These are phyloP conservation scores for Clarireedia homoeocarpa DNA, from an alignment of 2,329 filamentous ascomycete species.

Conservation along the genomic window DNA sequence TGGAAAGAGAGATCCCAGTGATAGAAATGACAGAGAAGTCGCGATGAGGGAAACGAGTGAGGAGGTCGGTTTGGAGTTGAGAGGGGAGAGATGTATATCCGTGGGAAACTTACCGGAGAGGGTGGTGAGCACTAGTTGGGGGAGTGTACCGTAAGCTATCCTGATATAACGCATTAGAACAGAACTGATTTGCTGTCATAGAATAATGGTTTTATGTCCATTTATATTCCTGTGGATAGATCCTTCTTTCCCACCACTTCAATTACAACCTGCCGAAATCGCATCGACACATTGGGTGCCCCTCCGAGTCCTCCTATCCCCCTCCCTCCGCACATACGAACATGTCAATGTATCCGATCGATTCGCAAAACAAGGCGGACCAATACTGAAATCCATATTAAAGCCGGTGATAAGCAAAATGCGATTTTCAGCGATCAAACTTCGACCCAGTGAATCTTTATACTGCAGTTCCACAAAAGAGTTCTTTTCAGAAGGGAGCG, in stretches of 20 bases:
- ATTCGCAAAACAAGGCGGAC: conserved; percentile 47
- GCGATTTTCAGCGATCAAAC: conserved; percentile 57
- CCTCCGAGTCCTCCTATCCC: conserved; percentile 50
- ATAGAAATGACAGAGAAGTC: conserved; percentile 52
- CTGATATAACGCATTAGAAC: neutral
- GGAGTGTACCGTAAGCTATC: conserved; percentile 48
- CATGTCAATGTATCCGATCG: conserved; percentile 57
- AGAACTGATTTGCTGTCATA: conserved; percentile 22
- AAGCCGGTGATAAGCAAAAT: conserved; percentile 54
- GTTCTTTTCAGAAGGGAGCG: conserved; percentile 32
- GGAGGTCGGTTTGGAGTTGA: conserved; percentile 58
- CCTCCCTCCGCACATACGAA: conserved; percentile 51
- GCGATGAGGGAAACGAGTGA: conserved; percentile 58
- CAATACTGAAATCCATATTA: conserved; percentile 45
- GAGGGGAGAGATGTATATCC: conserved; percentile 35
- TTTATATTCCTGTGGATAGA: conserved; percentile 57
- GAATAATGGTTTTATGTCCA: conserved; percentile 62
- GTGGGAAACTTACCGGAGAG: conserved; percentile 59
- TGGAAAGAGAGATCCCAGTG: conserved; percentile 57
- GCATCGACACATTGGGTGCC: conserved; percentile 64
- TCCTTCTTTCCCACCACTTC: conserved; percentile 46
- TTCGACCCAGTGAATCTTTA: conserved; percentile 53
- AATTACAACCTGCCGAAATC: conserved; percentile 60
- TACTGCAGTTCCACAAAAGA: conserved; percentile 46
- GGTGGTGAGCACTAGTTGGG: conserved; percentile 59